Evolutionary conservation across 805 yeast genomes (phyloP), one percentile per base, ranked within the genome.

Genomic region (Phaffomyces antillensis): DNA sequence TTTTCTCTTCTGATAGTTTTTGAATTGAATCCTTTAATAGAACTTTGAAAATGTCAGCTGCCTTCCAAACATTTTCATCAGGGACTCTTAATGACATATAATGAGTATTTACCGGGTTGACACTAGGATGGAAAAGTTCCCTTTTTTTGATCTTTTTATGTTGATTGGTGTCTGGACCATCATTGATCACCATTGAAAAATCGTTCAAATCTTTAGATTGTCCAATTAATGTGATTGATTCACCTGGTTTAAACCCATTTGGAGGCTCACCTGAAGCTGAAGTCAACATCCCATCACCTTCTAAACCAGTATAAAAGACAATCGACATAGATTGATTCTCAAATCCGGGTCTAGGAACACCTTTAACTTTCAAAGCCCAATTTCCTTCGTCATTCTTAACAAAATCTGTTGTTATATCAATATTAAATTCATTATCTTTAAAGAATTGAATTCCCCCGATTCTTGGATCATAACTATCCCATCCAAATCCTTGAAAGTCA

Each of bases 381-480:
- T 84, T 81, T 4, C 83, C 86, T 44, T 77, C 82, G 9, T 63
- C 67, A 40, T 77, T 74, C 65, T 93, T 93, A 28, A 84, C 84
- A 61, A 89, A 86, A 48, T 83, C 86, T 7, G 86, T 78, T 0
- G 77, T 75, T 35, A 93, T 55, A 44, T 76, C 75, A 5, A 89
- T 63, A 44, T 78, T 77, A 49, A 79, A 75, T 31, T 76, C 84
- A 18, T 66, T 62, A 60, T 93, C 99, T 33, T 70, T 65, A 26
- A 93, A 79, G 2, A 76, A 68, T 58, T 93, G 91, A 48, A 75
- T 69, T 0, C 99, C 99, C 23, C 99, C 99, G 13, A 64, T 41
- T 51, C 98, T 73, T 6, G 96, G 89, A 59, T 93, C 98, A 61
- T 84, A 93, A 33, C 71, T 67, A n/a, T 76, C 71, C 96, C 97